Evolutionary conservation across 2,329 filamentous ascomycete genomes (phyloP).

Genomic region (Tolypocladium inflatum): DNA sequence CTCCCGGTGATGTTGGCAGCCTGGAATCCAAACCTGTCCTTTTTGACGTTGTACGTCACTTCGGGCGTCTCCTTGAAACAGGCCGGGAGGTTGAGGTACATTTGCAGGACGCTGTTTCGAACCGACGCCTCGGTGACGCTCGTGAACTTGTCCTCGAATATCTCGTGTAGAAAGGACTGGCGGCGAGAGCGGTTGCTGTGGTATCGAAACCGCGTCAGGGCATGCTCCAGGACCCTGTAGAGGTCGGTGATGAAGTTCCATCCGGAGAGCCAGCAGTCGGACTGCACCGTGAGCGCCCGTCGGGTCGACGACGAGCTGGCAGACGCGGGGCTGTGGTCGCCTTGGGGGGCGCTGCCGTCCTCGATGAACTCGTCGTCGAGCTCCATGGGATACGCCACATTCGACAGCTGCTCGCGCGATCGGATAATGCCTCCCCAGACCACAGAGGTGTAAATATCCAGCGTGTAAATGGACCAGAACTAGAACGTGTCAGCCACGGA

Average conservation of each 20-base stretch:
- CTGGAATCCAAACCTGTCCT: constrained; percentile 23
- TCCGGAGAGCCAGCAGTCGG: constrained; percentile 38
- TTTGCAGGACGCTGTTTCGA: constrained; percentile 11
- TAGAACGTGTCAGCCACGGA: constrained; percentile 8
- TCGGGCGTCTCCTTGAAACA: constrained; percentile 17
- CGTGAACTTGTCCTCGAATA: constrained; percentile 9
- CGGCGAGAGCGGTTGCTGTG: constrained; percentile 5
- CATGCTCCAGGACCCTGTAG: constrained; percentile 46
- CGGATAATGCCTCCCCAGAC: constrained; percentile 31
- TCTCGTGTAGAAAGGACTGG: constrained; percentile 10
- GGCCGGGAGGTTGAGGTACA: constrained; percentile 16
- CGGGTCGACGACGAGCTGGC: constrained; percentile 1
- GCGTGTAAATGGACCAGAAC: constrained; percentile 48
- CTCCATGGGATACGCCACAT: constrained; percentile 13
- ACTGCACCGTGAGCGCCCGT: constrained; percentile 1
- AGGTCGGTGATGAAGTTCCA: constrained; percentile 50
- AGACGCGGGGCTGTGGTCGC: neutral
- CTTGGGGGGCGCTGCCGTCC: constrained; percentile 3
- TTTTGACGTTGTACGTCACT: constrained; percentile 14
- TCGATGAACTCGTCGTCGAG: constrained; percentile 34
- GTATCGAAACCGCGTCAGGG: constrained; percentile 17
- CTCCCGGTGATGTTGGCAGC: constrained; percentile 25
- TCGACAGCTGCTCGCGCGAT: constrained; percentile 12
- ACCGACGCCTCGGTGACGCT: constrained; percentile 10
- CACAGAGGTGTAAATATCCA: constrained; percentile 44